These are phyloP conservation scores for Mycena galopus DNA, from an alignment of 768 basidiomycete species.

Conservation along the genomic window DNA sequence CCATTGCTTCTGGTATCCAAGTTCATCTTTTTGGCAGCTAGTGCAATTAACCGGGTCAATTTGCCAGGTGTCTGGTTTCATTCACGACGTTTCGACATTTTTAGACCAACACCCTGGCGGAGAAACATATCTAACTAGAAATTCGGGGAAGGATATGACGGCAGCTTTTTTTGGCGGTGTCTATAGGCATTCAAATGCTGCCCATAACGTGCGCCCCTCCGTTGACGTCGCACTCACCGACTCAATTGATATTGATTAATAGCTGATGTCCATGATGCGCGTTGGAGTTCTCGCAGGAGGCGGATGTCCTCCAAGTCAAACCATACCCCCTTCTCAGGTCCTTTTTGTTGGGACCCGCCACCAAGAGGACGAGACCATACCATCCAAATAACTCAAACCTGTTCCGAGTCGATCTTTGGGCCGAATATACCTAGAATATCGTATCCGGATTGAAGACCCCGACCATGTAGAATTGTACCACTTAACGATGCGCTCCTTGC, in stretches of 20 bases:
- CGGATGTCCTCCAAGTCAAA: constrained; percentile 21
- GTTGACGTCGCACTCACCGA: constrained; percentile 6
- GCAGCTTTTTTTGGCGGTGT: constrained; percentile 89
- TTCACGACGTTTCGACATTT: constrained; percentile 86
- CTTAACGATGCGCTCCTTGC: constrained; percentile 17
- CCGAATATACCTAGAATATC: constrained; percentile 26
- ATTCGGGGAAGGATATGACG: constrained; percentile 86
- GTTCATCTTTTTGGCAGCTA: not conserved
- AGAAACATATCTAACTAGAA: constrained; percentile 63
- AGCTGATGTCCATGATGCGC: constrained; percentile 62
- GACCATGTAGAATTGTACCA: constrained; percentile 32
- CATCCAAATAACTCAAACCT: not conserved
- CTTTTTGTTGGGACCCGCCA: constrained; percentile 31
- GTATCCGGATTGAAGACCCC: constrained; percentile 18
- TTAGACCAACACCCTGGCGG: constrained; percentile 88
- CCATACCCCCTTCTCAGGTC: constrained; percentile 30
- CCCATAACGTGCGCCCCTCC: constrained; percentile 57
- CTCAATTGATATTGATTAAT: not conserved
- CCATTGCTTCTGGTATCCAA: constrained; percentile 68
- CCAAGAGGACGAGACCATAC: not conserved
- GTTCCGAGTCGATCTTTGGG: not conserved
- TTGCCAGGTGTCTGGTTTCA: constrained; percentile 75
- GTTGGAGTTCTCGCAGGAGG: constrained; percentile 61
- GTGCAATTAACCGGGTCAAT: not conserved
- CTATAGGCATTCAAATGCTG: constrained; percentile 72